These are phyloP conservation scores for Corymbia citriodora DNA, from an alignment of 441 rosid species.

Conservation along the genomic window DNA sequence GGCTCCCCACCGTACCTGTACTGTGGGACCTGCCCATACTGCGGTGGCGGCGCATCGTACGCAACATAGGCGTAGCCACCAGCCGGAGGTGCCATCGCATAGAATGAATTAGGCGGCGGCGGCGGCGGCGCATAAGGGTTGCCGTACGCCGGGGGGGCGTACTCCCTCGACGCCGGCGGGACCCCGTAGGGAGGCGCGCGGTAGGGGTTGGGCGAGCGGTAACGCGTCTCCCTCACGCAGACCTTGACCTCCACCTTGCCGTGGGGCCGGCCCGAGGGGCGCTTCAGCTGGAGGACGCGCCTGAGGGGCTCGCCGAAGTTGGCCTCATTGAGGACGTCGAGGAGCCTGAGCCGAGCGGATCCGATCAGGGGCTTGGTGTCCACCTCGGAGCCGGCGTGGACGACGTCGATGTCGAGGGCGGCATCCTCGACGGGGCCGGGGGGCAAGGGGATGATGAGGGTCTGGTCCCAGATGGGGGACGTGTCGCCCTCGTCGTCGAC, in stretches of 20 bases:
- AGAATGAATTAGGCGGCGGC: background rate
- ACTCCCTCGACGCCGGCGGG: conserved; percentile 1
- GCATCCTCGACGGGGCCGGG: conserved; percentile 29
- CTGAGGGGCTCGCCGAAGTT: conserved; percentile 29
- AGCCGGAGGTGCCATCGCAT: background rate
- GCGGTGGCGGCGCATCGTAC: background rate
- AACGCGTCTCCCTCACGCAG: conserved; percentile 24
- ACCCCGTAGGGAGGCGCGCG: conserved; percentile 33
- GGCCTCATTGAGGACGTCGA: conserved; percentile 48
- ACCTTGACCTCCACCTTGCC: conserved; percentile 67
- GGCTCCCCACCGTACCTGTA: conserved; percentile 20
- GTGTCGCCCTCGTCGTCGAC: conserved; percentile 69
- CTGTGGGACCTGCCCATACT: background rate
- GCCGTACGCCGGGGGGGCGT: conserved; percentile 13
- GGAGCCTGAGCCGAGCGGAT: conserved; percentile 47
- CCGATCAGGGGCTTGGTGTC: conserved; percentile 75
- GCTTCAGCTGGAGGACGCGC: conserved; percentile 50
- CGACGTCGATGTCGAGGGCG: conserved; percentile 47
- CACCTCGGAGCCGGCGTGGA: conserved; percentile 57
- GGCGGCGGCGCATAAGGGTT: background rate
- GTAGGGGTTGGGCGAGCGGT: conserved; percentile 24
- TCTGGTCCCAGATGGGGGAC: conserved; percentile 54
- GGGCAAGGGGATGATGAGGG: conserved; percentile 30
- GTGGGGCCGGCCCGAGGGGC: conserved; percentile 83
- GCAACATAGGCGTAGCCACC: conserved; percentile 1